phyloP scores from a whole-genome alignment of 495 filamentous ascomycete genomes.

The Daldinia childiae region DNA sequence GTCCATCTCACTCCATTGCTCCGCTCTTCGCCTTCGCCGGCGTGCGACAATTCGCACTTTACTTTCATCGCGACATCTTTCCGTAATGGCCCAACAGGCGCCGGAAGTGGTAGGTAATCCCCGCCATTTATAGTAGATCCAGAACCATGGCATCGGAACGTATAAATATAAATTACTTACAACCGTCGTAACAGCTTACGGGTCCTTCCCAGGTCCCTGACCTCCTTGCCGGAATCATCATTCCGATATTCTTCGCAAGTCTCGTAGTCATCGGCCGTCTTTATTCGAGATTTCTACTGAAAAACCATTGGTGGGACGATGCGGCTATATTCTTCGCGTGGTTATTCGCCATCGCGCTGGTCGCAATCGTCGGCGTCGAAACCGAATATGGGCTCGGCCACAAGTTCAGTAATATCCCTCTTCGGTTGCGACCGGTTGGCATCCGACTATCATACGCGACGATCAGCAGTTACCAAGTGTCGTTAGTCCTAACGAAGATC shows the following conservation, averaged over 20 bases:
- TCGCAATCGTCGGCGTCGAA: conserved; percentile 37
- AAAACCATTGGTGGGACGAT: conserved; percentile 42
- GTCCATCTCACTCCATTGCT: conserved; percentile 10
- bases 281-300: conserved; percentile 34
- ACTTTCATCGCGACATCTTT: conserved; percentile 19
- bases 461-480: conserved; percentile 49
- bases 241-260: conserved; percentile 33
- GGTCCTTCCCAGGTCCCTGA: conserved; percentile 36
- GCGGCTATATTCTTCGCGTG: conserved; percentile 35
- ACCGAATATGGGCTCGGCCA: conserved; percentile 38
- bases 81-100: conserved; percentile 20
- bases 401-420: conserved; percentile 36
- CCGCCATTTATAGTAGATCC: conserved; percentile 4
- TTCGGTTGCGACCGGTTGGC: conserved; percentile 32
- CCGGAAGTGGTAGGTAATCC: conserved; percentile 29
- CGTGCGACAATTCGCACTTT: conserved; percentile 12
- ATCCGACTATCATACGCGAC: conserved; percentile 37
- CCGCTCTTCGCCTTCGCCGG: conserved; percentile 7
- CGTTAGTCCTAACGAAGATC: conserved; percentile 52
- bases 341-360: conserved; percentile 38
- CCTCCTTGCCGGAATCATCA: conserved; percentile 38
- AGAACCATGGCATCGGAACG: conserved; percentile 22
- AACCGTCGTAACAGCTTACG: conserved; percentile 18
- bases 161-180: conserved; percentile 6
- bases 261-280: conserved; percentile 36